Evolutionary conservation across 768 basidiomycete genomes (phyloP).

Genomic region (Tylopilus vinaceipallidus): DNA sequence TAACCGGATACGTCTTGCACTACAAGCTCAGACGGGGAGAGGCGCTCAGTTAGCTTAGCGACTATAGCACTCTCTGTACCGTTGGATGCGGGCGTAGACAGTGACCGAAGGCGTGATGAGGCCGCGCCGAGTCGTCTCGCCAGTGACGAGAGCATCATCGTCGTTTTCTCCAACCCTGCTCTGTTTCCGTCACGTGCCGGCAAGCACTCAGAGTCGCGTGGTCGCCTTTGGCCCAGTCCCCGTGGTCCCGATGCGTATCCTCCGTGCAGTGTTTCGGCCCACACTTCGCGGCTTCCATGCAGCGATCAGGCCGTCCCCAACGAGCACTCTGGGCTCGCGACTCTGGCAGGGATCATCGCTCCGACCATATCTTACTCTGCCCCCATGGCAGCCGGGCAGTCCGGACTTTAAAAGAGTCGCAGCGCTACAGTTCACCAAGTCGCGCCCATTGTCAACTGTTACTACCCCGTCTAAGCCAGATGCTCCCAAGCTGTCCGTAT

Average conservation of each 20-base stretch:
- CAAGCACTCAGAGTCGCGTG: not conserved
- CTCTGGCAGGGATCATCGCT: not conserved
- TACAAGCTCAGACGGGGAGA: conserved; percentile 75
- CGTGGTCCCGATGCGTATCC: conserved; percentile 16
- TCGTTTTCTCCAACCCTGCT: not conserved
- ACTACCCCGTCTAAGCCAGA: conserved; percentile 13
- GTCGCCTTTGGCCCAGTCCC: not conserved
- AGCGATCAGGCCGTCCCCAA: not conserved
- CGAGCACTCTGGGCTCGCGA: conserved; percentile 9
- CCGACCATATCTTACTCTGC: conserved; percentile 4
- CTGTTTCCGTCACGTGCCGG: conserved; percentile 16
- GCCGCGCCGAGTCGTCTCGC: conserved; percentile 34
- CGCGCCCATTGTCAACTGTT: conserved; percentile 42
- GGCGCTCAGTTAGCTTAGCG: conserved; percentile 69
- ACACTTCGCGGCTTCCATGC: conserved; percentile 8
- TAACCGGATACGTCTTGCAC: conserved; percentile 96
- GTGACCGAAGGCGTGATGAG: conserved; percentile 28
- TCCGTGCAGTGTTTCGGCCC: conserved; percentile 22
- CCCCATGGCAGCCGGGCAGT: conserved; percentile 3
- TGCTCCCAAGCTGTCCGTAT: conserved; percentile 44
- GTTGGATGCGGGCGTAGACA: conserved; percentile 24
- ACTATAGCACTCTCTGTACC: conserved; percentile 55
- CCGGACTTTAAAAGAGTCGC: not conserved
- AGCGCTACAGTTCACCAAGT: conserved; percentile 23
- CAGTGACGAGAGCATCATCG: conserved; percentile 23